Evolutionary conservation across 2,329 filamentous ascomycete genomes (phyloP).

Genomic region (Colletotrichum sp.): DNA sequence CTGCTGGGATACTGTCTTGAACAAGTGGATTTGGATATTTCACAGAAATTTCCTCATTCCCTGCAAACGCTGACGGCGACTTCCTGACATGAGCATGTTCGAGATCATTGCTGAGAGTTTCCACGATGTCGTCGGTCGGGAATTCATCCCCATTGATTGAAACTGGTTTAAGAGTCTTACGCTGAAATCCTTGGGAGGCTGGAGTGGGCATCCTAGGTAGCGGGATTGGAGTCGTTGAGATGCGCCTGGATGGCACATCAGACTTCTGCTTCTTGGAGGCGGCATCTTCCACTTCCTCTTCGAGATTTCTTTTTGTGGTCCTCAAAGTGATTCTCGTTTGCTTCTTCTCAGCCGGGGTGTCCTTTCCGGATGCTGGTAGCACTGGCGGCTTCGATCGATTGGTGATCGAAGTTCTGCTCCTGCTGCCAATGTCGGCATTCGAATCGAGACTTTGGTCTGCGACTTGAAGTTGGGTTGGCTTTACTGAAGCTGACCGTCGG

Average conservation of each 20-base stretch:
- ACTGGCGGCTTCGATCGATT: not conserved
- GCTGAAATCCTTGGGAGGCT: not conserved
- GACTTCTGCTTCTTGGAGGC: not conserved
- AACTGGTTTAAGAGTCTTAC: not conserved
- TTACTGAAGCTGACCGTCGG: not conserved
- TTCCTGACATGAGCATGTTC: not conserved
- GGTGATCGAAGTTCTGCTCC: not conserved
- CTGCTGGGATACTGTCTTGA: not conserved
- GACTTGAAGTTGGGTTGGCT: not conserved
- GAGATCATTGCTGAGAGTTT: not conserved
- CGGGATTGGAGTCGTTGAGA: not conserved
- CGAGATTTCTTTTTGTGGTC: not conserved
- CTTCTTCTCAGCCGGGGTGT: not conserved
- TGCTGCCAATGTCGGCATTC: not conserved
- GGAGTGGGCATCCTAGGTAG: not conserved
- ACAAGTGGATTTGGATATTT: not conserved
- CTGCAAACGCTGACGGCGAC: not conserved
- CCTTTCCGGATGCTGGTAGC: not conserved
- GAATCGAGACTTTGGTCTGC: not conserved
- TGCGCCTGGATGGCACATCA: not conserved
- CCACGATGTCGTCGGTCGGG: not conserved
- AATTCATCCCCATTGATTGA: not conserved
- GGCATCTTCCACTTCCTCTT: not conserved
- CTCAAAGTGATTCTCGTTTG: not conserved
- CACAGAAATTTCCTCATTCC: not conserved